Evolutionary conservation across 306 rosid genomes (phyloP).

Genomic region (Inga leiocalycina): DNA sequence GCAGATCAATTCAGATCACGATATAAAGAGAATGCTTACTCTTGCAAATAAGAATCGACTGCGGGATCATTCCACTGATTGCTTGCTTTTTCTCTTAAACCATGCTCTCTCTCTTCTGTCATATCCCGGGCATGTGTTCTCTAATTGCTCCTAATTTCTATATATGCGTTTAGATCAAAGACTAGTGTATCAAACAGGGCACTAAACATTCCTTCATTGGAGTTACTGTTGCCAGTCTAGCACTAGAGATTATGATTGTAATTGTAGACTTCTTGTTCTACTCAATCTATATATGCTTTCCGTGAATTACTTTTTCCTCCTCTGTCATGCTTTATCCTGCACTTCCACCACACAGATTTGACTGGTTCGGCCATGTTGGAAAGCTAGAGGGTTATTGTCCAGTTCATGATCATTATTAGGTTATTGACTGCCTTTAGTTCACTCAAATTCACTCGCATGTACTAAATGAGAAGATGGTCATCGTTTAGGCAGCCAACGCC

Average conservation of each 20-base stretch:
- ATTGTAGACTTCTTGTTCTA: background rate
- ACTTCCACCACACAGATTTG: background rate
- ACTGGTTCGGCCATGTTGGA: background rate
- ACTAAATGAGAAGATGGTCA: background rate
- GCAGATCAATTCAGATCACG: conserved; percentile 50
- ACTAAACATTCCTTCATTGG: background rate
- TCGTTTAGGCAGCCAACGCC: background rate
- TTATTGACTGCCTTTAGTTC: background rate
- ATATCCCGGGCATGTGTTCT: conserved; percentile 26
- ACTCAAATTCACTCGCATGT: background rate
- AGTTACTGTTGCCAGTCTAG: background rate
- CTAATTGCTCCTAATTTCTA: background rate
- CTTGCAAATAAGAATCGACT: conserved; percentile 36
- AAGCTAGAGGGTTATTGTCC: background rate
- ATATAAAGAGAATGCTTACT: conserved; percentile 45
- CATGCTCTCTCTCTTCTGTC: conserved; percentile 88
- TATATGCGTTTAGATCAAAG: conserved; percentile 14
- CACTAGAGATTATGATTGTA: background rate
- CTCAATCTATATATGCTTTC: background rate
- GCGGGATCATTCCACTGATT: background rate
- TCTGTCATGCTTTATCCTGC: conserved; percentile 3
- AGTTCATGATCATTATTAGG: background rate
- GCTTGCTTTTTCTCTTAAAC: background rate
- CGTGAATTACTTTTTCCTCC: background rate
- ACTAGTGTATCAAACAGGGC: conserved; percentile 3